Percentiles rank a stretch among this genome's conserved stretches.
phyloP scores from a whole-genome alignment of 306 rosid genomes.

The Castanopsis chinensis region DNA sequence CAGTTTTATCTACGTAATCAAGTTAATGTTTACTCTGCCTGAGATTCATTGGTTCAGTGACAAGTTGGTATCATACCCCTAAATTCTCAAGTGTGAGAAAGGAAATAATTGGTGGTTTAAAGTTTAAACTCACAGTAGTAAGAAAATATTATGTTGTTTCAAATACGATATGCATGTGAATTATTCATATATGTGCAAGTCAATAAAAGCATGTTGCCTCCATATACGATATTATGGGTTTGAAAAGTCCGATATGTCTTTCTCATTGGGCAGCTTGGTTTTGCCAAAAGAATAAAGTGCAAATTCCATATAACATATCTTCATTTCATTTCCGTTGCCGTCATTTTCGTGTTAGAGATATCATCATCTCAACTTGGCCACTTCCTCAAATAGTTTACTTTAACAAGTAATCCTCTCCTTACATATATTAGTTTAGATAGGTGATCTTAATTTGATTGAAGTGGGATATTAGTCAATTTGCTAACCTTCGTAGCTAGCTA shows the following conservation, averaged over 20 bases:
- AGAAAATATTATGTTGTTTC: not conserved
- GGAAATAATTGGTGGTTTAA: not conserved
- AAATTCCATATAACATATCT: constrained; percentile 20
- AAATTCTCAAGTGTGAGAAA: not conserved
- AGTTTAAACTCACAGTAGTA: not conserved
- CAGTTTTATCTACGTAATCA: too few relatives aligned
- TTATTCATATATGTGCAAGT: not conserved
- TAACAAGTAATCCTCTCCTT: constrained; percentile 22
- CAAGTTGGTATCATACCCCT: not conserved
- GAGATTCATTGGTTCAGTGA: not conserved
- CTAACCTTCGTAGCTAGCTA: constrained; percentile 11
- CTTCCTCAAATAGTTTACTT: constrained; percentile 31
- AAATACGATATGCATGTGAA: not conserved
- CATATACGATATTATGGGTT: not conserved
- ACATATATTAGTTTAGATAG: constrained; percentile 32
- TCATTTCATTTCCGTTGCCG: constrained; percentile 16
- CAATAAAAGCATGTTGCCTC: not conserved
- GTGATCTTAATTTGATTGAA: constrained; percentile 29
- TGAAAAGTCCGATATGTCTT: not conserved
- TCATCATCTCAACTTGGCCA: constrained; percentile 35
- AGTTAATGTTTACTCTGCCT: too few relatives aligned
- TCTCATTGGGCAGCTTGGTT: not conserved
- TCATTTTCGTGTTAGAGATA: constrained; percentile 45
- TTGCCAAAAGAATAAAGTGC: not conserved
- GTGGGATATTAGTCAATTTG: constrained; percentile 21